Base-by-base conservation (phyloP, 1,139 yeast genomes). In the Candida sojae region DNA sequence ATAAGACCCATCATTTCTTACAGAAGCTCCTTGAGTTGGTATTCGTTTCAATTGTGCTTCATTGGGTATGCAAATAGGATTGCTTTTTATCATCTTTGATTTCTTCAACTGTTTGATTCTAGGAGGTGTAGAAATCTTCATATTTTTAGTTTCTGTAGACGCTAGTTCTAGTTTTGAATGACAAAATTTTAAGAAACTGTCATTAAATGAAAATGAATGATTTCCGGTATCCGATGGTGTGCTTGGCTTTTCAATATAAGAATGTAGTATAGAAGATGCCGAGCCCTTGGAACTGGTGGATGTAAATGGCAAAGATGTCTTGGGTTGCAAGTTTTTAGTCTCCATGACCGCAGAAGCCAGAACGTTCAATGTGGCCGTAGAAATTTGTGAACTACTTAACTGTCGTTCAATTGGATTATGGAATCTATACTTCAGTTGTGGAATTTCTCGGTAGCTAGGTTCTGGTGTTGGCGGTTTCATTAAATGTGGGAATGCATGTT, bases 341-440 rank as follows among this genome's bases (percentile, higher is more conserved):
- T 41, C 29, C 31, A 33, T 31, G 21, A 40, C 30, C 26, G 43
- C 43, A 21, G 43, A 41, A 9, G 43, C 43, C 25, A 25, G 43
- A 7, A 41, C 39, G 47, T 70, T 71, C 8, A 69, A 54, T 1
- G 73, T 69, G 12, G 75, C 71, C 5, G 63, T 50, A 1, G 60
- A 55, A 23, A 55, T 47, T 39, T 59, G 57, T 2, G 66, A 48
- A 10, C 59, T 39, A 21, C 51, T 48, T 39, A 53, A 46, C 30
- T 62, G 62, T 23, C 64, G 67, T 23, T 41, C 43, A 9, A 68
- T 67, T 0, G 80, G 80, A 53, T 75, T 75, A 51, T 74, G 78
- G 54, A 72, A 74, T 46, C 66, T 57, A 51, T 36, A 46, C 12
- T 36, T 36, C 39, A 36, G 30, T 25, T 8, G 32, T 37, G 39